Evolutionary conservation across 2,329 filamentous ascomycete genomes (phyloP), one percentile per base, ranked within the genome.

Genomic region (Colletotrichum theobromicola): DNA sequence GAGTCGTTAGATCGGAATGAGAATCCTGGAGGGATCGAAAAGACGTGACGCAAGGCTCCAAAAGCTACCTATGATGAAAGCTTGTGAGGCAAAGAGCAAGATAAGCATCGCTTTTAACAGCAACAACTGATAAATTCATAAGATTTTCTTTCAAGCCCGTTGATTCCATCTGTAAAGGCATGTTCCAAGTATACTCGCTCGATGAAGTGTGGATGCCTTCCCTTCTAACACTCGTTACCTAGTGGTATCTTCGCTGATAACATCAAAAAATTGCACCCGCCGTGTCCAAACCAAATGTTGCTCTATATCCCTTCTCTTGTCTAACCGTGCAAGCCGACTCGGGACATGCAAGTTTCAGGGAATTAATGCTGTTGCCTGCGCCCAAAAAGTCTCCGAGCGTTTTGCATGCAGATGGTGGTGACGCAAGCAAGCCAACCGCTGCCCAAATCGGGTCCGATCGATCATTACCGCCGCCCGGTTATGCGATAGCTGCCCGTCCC

Each of bases 401-500:
- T 18, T 70, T 35, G 18, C 57, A 26, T 15, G 35, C 12, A 21
- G 32, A 21, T 28, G 24, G 26, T 12, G 32, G 28, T 74, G 71
- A 66, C 53, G 61, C 61, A 66, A 66, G 35, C 71, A 65, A 57
- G 50, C 26, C 18, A 12, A 18, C 7, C 30, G 46, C 24, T 42
- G 13, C 32, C 13, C 21, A 26, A 55, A 28, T 69, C 35, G 42
- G 26, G 9, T 21, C 37, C 70, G 62, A 42, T 42, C 61, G n/a
- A 24, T 24, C 28, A 74, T 80, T 79, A 84, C 69, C 81, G 81
- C 62, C 86, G 83, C 0, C 96, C 96, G 13, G 86, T 91, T 18
- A 98, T 90, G 64, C 92, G 85, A 79, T 96, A 89, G 46, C 90
- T 89, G 0, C 95, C 96, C 32, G 91, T 92, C 57, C 92, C 89